Percentiles rank a stretch among this genome's conserved stretches.
Conservation (phyloP, 306 rosid species). For the Calophaca sinica region DNA sequence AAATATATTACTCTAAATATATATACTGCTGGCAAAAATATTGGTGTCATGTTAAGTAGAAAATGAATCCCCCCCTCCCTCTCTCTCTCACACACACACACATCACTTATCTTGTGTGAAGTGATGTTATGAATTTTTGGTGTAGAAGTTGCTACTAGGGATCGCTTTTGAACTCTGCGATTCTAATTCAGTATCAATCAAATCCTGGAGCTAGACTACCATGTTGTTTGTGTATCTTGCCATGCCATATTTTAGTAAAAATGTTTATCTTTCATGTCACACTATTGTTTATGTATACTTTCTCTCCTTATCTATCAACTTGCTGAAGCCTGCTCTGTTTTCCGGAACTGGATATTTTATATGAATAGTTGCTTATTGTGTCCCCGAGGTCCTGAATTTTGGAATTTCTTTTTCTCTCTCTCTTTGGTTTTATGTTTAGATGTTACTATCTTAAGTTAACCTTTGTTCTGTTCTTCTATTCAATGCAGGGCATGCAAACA, state of each 20-base stretch:
- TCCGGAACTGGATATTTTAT: conserved; percentile 1
- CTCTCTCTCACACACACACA: not conserved
- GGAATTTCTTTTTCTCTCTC: not conserved
- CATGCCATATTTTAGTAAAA: not conserved
- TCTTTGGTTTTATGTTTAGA: conserved; percentile 32
- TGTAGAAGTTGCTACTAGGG: not conserved
- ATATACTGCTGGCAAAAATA: not conserved
- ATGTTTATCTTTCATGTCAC: not conserved
- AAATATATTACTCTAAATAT: not conserved
- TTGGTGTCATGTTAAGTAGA: not conserved
- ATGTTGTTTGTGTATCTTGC: not conserved
- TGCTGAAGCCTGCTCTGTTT: not conserved
- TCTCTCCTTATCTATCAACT: conserved; percentile 6
- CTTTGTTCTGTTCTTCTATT: conserved; percentile 14
- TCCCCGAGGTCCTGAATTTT: not conserved
- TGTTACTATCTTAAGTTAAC: conserved; percentile 30
- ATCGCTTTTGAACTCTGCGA: not conserved
- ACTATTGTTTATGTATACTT: not conserved
- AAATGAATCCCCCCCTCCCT: not conserved
- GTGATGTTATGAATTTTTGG: not conserved
- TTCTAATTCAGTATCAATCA: not conserved
- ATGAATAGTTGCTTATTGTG: not conserved
- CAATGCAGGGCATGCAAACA: conserved; percentile 57
- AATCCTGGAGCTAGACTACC: not conserved
- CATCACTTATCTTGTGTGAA: not conserved